Evolutionary conservation across 441 rosid species (phyloP), one percentile per base, ranked within the genome.

Genomic region (Pelargonium australe): DNA sequence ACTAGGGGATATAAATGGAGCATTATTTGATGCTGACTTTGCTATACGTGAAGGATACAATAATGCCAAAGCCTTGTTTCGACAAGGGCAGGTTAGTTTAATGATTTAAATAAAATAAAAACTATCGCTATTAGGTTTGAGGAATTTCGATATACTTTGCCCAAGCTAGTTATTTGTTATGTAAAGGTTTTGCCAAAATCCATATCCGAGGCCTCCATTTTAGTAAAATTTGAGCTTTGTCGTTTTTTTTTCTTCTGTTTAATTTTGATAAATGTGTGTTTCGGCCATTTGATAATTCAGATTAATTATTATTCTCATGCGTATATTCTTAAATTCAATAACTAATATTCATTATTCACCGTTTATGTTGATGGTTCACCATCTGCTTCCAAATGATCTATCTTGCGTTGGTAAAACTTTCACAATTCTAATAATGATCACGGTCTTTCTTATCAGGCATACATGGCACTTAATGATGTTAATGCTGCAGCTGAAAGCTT

Each of bases 401-500:
- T 28, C 67, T 57, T 13, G 10, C 11, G 51, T 73, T 25, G 28
- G 41, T 55, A 68, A 58, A 28, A 25, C 53, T 53, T 34, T 70
- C 55, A 55, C 4, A 7, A 23, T 71, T 2, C 62, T 66, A 43
- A 11, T 51, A 51, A 31, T 65, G 71, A 6, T 44, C 5, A 1
- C 60, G 55, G 51, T 71, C 40, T 13, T 64, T 68, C 28, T 47
- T 10, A 20, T 70, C 80, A 94, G 97, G 99, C 94, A 19, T 77
- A 87, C 79, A 84, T 85, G 94, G 96, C 91, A 60, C 95, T 91
- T 31, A 87, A 88, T 69, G 95, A 91, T 23, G 73, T 94, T 6
- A 96, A 94, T 79, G 89, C 91, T 77, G 96, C 99, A 20, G 96
- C 79, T 64, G 99, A 91, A 78, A 94, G 97, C 86, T 87, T 94